A percentile compares a stretch with the other conserved stretches of the same genome.
phyloP scores from a whole-genome alignment of 306 rosid species.

The Lathyrus aphaca region DNA sequence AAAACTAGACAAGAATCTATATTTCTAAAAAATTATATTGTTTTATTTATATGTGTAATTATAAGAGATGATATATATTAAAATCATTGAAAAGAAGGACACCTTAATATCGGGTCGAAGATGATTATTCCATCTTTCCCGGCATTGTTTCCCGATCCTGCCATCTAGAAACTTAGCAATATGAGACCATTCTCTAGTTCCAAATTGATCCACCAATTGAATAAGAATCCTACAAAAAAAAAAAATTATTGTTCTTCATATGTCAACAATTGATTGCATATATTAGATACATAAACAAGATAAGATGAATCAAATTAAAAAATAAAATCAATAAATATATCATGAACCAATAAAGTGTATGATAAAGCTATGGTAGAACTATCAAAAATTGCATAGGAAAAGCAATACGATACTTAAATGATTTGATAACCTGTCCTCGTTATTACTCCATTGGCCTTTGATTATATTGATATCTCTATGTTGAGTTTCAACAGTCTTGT shows the following conservation, averaged over 20 bases:
- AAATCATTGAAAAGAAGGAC: neutral
- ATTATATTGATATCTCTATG: slow-evolving; percentile 24
- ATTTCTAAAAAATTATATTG: neutral
- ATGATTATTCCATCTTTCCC: slow-evolving; percentile 94
- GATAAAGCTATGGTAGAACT: neutral
- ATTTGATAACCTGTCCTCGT: slow-evolving; percentile 60
- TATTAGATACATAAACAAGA: neutral
- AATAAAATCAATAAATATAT: neutral
- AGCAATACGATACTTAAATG: neutral
- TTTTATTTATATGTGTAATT: neutral
- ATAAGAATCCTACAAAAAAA: slow-evolving; percentile 49
- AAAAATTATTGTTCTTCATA: neutral
- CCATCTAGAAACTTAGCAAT: slow-evolving; percentile 60
- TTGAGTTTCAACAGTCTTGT: slow-evolving; percentile 5
- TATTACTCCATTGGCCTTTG: slow-evolving; percentile 77
- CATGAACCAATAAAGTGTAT: neutral
- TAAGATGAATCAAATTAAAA: neutral
- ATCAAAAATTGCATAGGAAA: neutral
- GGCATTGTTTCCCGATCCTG: slow-evolving; percentile 83
- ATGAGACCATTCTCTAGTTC: slow-evolving; percentile 69
- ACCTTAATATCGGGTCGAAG: slow-evolving; percentile 79
- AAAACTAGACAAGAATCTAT: neutral
- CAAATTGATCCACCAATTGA: slow-evolving; percentile 52
- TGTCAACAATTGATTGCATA: neutral
- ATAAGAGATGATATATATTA: neutral